These are phyloP conservation scores for Capronia americana DNA, from an alignment of 2,329 filamentous ascomycete species.

Conservation along the genomic window DNA sequence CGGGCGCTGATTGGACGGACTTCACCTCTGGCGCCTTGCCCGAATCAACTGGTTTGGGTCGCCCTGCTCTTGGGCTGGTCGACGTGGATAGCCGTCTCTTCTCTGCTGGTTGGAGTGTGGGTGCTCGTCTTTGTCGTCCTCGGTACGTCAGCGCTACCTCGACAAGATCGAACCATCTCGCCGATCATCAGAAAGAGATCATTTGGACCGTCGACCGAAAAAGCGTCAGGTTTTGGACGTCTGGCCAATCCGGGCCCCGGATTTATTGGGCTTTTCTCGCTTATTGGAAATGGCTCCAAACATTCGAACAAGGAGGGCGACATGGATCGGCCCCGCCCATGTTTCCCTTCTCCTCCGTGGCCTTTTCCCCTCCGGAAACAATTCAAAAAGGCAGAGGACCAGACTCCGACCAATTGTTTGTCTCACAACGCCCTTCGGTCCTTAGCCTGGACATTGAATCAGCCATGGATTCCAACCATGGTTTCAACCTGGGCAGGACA, in stretches of 20 bases:
- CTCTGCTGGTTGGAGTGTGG: constrained; percentile 20
- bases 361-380: constrained; percentile 7
- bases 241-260: constrained; percentile 27
- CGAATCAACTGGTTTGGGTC: constrained; percentile 28
- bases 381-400: constrained; percentile 11
- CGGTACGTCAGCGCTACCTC: constrained; percentile 26
- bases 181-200: constrained; percentile 25
- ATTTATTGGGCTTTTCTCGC: constrained; percentile 23
- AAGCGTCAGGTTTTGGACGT: constrained; percentile 17
- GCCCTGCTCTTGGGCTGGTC: constrained; percentile 16
- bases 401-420: constrained; percentile 21
- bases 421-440: constrained; percentile 19
- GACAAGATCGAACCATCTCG: constrained; percentile 24
- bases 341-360: constrained; percentile 24
- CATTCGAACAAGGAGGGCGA: constrained; percentile 21
- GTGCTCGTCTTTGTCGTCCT: constrained; percentile 19
- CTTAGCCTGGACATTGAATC: constrained; percentile 23
- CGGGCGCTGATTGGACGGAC: constrained; percentile 29
- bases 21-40: constrained; percentile 20
- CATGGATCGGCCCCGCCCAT: constrained; percentile 38
- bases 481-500: constrained; percentile 10
- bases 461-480: constrained; percentile 14
- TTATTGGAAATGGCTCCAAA: constrained; percentile 19
- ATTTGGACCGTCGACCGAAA: constrained; percentile 17
- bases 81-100: constrained; percentile 13